phyloP scores from a whole-genome alignment of 164 flowering plant species.

The Magnolia changhungtana region DNA sequence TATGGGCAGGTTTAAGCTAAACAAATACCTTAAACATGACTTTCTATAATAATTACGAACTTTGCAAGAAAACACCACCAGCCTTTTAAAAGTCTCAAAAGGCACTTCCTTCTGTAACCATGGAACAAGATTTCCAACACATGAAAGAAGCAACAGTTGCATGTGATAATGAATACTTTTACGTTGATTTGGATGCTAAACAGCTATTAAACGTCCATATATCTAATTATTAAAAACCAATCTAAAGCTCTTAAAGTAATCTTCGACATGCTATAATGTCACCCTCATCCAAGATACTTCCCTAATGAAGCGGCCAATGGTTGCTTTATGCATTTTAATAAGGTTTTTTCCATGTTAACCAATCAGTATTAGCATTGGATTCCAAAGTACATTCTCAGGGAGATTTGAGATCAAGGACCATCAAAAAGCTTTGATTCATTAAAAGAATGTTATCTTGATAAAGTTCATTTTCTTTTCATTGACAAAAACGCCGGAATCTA shows the following conservation, averaged over 20 bases:
- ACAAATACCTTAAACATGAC: constrained; percentile 14
- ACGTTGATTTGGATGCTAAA: constrained; percentile 18
- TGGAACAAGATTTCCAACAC: background rate
- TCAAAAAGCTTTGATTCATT: constrained; percentile 8
- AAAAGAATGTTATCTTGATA: background rate
- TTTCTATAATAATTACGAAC: background rate
- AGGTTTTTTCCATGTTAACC: constrained; percentile 13
- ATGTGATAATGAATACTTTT: constrained; percentile 26
- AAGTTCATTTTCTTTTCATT: background rate
- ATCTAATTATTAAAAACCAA: constrained; percentile 6
- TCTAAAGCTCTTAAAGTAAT: constrained; percentile 16
- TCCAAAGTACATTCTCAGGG: constrained; percentile 20
- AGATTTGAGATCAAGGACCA: constrained; percentile 45
- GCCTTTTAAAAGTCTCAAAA: constrained; percentile 18
- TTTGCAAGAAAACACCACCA: constrained; percentile 11
- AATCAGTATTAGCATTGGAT: constrained; percentile 21
- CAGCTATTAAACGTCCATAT: constrained; percentile 14
- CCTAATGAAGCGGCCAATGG: constrained; percentile 24
- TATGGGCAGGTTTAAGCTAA: constrained; percentile 15
- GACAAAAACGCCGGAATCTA: background rate
- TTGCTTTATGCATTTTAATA: constrained; percentile 13
- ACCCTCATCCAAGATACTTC: constrained; percentile 38
- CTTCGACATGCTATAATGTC: constrained; percentile 14
- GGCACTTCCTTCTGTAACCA: background rate
- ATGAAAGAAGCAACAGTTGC: constrained; percentile 16